Evolutionary conservation across 1,284 basidiomycete species (phyloP).

Genomic region (Chalciporus sp.): DNA sequence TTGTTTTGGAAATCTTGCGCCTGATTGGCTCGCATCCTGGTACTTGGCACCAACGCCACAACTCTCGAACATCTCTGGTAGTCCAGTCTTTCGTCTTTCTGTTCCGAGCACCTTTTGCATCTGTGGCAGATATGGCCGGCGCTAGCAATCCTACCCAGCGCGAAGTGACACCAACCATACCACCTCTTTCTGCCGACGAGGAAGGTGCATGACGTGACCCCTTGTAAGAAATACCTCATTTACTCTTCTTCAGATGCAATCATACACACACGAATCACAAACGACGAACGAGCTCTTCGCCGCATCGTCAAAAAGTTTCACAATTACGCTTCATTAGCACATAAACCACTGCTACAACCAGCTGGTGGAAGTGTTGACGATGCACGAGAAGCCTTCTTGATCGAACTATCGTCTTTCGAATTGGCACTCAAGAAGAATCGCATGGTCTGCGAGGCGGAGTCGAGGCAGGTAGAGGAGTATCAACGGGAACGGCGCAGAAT

Average conservation of each 20-base stretch:
- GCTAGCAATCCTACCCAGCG: constrained; percentile 11
- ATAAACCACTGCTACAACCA: constrained; percentile 47
- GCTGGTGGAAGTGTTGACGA: constrained; percentile 54
- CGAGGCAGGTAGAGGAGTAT: constrained; percentile 79
- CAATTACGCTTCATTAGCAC: constrained; percentile 61
- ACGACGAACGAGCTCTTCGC: constrained; percentile 72
- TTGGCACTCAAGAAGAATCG: constrained; percentile 70
- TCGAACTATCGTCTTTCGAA: constrained; percentile 76
- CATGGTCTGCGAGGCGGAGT: constrained; percentile 82
- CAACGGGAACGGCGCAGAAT: constrained; percentile 68
- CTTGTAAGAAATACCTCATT: constrained; percentile 21
- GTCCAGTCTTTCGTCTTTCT: not conserved
- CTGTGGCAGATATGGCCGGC: constrained; percentile 16
- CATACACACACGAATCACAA: constrained; percentile 74
- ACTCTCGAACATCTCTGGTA: not conserved
- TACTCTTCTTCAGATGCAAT: constrained; percentile 57
- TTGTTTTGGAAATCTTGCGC: no score
- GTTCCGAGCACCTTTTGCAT: not conserved
- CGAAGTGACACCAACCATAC: constrained; percentile 30
- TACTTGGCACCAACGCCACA: not conserved
- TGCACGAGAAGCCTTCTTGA: constrained; percentile 73
- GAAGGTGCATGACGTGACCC: constrained; percentile 50
- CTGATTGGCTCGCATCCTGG: no score
- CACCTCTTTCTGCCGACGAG: constrained; percentile 61
- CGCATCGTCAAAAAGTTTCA: constrained; percentile 80